Evolutionary conservation across 192 early-diverging fungal genomes (phyloP), one percentile per base, ranked within the genome.

Genomic region (Coemansia sp.): DNA sequence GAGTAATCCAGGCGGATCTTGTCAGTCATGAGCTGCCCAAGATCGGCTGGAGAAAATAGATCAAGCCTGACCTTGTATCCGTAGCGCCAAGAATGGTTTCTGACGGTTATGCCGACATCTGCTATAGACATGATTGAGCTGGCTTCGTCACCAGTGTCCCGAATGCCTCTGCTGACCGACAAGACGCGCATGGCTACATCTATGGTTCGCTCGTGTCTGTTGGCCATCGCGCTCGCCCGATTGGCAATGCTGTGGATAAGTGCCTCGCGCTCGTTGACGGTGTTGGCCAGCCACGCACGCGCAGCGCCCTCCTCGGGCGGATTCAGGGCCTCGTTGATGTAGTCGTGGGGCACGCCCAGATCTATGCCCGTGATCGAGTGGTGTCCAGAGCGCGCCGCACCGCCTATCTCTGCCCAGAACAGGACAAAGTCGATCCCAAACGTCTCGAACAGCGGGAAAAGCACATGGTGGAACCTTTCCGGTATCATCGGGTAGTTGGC

Each of bases 321-420:
- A 61, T 60, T 77, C 51, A 77, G 52, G 22, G 75, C 60, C 53
- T 75, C 85, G 61, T 82, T 83, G 63, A 90, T 82, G 9, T 85
- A 87, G 60, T 89, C 87, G 56, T 86, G 84, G 20, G 86, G 92
- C 23, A 94, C 85, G 5, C 89, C 88, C 5, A 95, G 70, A 62
- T 96, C 95, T 49, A 95, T 93, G 18, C 95, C 95, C 22, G 91
- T 89, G 55, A 96, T 93, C 47, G 91, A 93, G 58, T 95, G 94
- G 66, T 98, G 93, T 1, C 95, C 95, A 18, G 64, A 56, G 19
- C 66, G 68, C 11, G 20, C 42, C 8, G 42, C 14, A 3, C 63
- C 72, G 46, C 65, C 78, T 3, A 53, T 23, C 32, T 71, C 66
- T 11, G 58, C 70, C 93, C 93, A 98, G 61, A 93, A 90, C 8